phyloP scores from a whole-genome alignment of 2,329 filamentous ascomycete species.

The Alternaria consortialis region DNA sequence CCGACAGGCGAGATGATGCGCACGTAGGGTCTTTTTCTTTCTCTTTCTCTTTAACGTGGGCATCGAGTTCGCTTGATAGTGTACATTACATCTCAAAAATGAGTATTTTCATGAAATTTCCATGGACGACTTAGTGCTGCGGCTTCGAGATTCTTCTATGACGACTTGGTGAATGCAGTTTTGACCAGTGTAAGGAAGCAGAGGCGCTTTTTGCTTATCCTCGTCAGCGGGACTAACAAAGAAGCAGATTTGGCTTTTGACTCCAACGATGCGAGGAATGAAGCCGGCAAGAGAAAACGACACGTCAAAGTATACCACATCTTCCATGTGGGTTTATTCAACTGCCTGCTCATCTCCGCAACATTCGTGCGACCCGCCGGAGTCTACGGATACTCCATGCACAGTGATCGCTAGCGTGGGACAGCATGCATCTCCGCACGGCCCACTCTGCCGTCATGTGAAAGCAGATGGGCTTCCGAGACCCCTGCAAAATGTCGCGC shows the following conservation, averaged over 20 bases:
- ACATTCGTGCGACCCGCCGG: not conserved
- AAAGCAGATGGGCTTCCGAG: slow-evolving; percentile 13
- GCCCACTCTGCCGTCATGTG: slow-evolving; percentile 30
- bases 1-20: not conserved
- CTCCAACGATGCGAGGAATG: not conserved
- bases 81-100: not conserved
- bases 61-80: not conserved
- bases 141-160: not conserved
- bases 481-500: slow-evolving; percentile 29
- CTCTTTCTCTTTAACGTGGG: not conserved
- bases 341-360: not conserved
- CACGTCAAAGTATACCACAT: not conserved
- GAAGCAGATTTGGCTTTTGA: not conserved
- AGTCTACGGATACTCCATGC: slow-evolving; percentile 14
- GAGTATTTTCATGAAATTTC: not conserved
- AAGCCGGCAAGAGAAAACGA: not conserved
- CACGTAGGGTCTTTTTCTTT: not conserved
- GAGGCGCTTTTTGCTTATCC: slow-evolving; percentile 5
- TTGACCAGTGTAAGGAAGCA: not conserved
- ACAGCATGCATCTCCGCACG: slow-evolving; percentile 14
- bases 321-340: too few relatives aligned
- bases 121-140: not conserved
- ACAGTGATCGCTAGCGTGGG: slow-evolving; percentile 25
- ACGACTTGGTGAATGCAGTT: not conserved
- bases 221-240: not conserved